Evolutionary conservation across 345 rosid genomes (phyloP).

Genomic region (Lagerstroemia speciosa): DNA sequence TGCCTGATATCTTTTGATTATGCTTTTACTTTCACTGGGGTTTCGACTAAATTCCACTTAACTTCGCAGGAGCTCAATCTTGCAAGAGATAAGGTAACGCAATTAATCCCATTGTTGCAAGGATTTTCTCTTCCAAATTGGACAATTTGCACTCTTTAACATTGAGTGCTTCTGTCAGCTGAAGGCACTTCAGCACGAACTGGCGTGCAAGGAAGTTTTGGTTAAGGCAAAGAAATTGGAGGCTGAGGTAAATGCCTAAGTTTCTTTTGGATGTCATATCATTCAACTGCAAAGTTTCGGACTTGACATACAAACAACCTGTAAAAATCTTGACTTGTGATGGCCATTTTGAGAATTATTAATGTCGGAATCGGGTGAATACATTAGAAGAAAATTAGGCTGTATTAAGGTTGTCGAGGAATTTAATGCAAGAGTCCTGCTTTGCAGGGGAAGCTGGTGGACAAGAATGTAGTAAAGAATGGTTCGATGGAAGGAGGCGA

Average conservation of each 20-base stretch:
- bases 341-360: background rate
- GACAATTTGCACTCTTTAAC: background rate
- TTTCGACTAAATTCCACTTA: background rate
- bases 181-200: conserved; percentile 48
- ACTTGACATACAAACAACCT: background rate
- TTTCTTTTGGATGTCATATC: background rate
- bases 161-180: conserved; percentile 18
- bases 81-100: conserved; percentile 41
- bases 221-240: conserved; percentile 28
- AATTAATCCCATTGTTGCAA: background rate
- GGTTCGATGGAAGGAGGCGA: background rate
- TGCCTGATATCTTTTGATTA: background rate
- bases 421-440: background rate
- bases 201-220: conserved; percentile 44
- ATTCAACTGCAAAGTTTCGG: background rate
- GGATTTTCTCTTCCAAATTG: background rate
- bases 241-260: background rate
- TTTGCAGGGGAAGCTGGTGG: background rate
- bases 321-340: no score
- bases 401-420: background rate
- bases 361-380: background rate
- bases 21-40: background rate
- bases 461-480: background rate
- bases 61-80: conserved; percentile 44
- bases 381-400: background rate